phyloP scores from a whole-genome alignment of 805 yeast species.

The Wickerhamiella nectarea region DNA sequence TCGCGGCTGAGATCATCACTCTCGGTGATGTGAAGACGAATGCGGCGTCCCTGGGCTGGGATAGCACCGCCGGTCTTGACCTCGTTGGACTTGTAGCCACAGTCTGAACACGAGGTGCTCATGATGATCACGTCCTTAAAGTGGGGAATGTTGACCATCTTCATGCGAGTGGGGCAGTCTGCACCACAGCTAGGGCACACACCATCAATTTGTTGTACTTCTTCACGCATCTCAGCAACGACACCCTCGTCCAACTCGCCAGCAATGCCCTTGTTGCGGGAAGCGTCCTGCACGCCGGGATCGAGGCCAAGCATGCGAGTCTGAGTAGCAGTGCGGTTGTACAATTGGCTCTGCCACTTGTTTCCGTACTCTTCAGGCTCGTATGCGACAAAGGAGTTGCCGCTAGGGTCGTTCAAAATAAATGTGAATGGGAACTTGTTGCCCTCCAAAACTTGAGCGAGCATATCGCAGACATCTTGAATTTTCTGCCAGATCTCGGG shows the following conservation, averaged over 20 bases:
- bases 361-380: conserved; percentile 64
- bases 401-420: conserved; percentile 82
- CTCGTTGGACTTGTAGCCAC: conserved; percentile 95
- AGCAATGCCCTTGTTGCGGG: conserved; percentile 34
- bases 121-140: conserved; percentile 93
- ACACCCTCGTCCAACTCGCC: conserved; percentile 54
- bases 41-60: conserved; percentile 68
- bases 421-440: conserved; percentile 67
- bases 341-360: conserved; percentile 79
- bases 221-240: conserved; percentile 64
- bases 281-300: conserved; percentile 19
- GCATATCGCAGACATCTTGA: conserved; percentile 47
- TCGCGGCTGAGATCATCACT: conserved; percentile 91
- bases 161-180: conserved; percentile 88
- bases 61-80: conserved; percentile 97
- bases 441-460: conserved; percentile 48
- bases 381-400: conserved; percentile 86
- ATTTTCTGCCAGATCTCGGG: conserved; percentile 69
- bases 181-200: conserved; percentile 82
- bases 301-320: conserved; percentile 65
- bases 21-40: conserved; percentile 65
- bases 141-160: conserved; percentile 90
- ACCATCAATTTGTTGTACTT: conserved; percentile 85
- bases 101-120: conserved; percentile 83
- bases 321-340: conserved; percentile 76